These are phyloP conservation scores for Eucalyptus polybractea DNA, from an alignment of 345 rosid genomes.

Conservation along the genomic window DNA sequence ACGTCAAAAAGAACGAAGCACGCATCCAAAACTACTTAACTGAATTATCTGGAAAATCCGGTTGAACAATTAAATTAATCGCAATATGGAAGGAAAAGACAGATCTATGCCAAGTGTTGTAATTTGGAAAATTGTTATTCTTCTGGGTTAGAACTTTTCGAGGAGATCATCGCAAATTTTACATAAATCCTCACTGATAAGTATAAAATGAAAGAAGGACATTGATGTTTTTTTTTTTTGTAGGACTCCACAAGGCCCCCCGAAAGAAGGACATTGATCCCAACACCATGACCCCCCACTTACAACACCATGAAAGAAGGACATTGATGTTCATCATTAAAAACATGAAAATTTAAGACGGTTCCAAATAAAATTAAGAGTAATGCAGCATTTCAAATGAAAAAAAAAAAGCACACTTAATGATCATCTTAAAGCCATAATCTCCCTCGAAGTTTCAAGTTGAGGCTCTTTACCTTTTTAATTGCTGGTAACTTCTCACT, in stretches of 20 bases:
- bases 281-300: accelerated
- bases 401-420: background rate
- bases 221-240: no score
- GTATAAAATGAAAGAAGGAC: background rate
- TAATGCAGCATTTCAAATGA: background rate
- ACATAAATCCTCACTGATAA: background rate
- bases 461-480: background rate
- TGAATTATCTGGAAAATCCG: background rate
- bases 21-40: background rate
- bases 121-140: background rate
- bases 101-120: background rate
- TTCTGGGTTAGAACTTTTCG: background rate
- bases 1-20: background rate
- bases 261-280: no score
- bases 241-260: no score
- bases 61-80: background rate
- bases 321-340: background rate
- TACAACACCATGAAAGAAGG: background rate
- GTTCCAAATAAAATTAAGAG: background rate
- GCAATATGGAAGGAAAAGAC: background rate
- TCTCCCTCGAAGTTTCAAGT: background rate
- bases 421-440: background rate
- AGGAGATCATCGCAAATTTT: background rate
- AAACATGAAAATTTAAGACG: background rate
- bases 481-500: background rate